phyloP scores from a whole-genome alignment of 257 asterid species.

The Ocimum tenuiflorum region DNA sequence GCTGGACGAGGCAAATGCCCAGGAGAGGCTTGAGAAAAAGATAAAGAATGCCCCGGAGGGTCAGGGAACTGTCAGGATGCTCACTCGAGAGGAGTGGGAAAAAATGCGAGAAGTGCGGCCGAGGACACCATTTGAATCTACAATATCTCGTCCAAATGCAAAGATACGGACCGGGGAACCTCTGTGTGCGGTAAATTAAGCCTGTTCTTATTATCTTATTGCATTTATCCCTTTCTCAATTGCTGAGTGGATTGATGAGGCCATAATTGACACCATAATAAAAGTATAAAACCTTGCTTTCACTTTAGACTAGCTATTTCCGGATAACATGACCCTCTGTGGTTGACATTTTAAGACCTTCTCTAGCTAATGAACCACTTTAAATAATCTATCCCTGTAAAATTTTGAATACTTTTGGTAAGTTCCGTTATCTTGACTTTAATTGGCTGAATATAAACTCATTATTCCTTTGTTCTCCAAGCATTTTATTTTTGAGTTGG shows the following conservation, averaged over 20 bases:
- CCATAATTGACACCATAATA: background rate
- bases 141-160: conserved; percentile 68
- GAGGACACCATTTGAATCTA: conserved; percentile 84
- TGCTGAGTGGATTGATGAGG: background rate
- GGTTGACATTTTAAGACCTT: background rate
- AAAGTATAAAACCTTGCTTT: background rate
- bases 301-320: background rate
- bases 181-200: conserved; percentile 33
- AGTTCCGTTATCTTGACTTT: background rate
- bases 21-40: conserved; percentile 62
- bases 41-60: conserved; percentile 84
- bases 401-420: background rate
- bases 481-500: no score
- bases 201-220: background rate
- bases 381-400: background rate
- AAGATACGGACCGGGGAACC: conserved; percentile 51
- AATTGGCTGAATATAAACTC: no score
- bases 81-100: conserved; percentile 88
- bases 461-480: no score
- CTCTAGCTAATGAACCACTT: background rate
- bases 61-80: conserved; percentile 89
- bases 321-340: background rate
- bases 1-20: conserved; percentile 69
- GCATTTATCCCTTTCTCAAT: background rate
- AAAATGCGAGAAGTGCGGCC: conserved; percentile 61